These are phyloP conservation scores for Fraxinus floribunda DNA, from an alignment of 305 asterid species.

Conservation along the genomic window DNA sequence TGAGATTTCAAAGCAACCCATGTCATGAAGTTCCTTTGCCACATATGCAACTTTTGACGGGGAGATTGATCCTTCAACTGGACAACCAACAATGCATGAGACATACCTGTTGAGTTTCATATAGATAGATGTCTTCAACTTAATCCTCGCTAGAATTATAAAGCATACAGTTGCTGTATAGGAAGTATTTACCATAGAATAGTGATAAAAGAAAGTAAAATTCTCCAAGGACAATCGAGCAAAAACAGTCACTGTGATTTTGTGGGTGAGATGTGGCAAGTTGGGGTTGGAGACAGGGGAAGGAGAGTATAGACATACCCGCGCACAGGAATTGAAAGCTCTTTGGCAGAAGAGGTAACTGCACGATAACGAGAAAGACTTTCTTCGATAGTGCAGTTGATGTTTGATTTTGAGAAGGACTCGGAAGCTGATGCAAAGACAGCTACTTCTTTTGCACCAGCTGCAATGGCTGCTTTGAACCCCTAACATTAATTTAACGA, in stretches of 20 bases:
- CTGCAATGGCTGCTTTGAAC: constrained; percentile 87
- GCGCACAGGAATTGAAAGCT: constrained; percentile 80
- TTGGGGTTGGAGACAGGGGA: not conserved
- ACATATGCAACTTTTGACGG: constrained; percentile 93
- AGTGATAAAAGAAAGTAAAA: not conserved
- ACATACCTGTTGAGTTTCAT: constrained; percentile 54
- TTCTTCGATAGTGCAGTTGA: constrained; percentile 89
- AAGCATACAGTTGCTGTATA: not conserved
- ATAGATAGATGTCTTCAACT: constrained; percentile 12
- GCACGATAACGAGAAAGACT: constrained; percentile 78
- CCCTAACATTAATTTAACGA: constrained; percentile 46
- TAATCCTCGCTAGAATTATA: constrained; percentile 23
- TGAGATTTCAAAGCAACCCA: constrained; percentile 94
- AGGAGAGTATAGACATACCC: constrained; percentile 51
- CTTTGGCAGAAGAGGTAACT: constrained; percentile 75
- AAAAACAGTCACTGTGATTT: not conserved
- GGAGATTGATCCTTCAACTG: constrained; percentile 74
- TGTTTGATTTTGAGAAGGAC: constrained; percentile 87
- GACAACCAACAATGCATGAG: constrained; percentile 92
- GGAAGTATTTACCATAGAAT: not conserved
- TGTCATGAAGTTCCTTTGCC: constrained; percentile 86
- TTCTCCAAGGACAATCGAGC: not conserved
- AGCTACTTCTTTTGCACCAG: constrained; percentile 94
- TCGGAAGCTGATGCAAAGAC: constrained; percentile 97
- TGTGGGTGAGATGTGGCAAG: not conserved